Evolutionary conservation across 371 early-diverging fungal species (phyloP), one percentile per base, ranked within the genome.

Genomic region (Syncephalis fuscata): DNA sequence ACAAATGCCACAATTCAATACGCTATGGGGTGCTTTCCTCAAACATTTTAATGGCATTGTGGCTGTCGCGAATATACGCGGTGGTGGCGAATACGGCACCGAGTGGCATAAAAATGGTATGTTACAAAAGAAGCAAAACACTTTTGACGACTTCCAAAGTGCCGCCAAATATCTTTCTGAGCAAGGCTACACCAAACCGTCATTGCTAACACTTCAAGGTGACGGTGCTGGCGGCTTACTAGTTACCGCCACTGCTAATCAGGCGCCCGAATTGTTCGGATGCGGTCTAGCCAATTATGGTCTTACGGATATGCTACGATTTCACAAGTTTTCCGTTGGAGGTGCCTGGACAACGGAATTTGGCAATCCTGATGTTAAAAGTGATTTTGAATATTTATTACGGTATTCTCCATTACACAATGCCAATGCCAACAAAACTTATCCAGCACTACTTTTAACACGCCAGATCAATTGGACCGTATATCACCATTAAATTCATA

Each of bases 151-250:
- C 46, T 71, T 71, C 49, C 63, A 65, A 49, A 59, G 48, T 17
- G 69, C 67, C 7, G 67, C 71, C 41, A 55, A 58, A 50, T 66
- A 61, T 45, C 48, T 71, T 26, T 54, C 64, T 22, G 43, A 53
- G 25, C 53, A 61, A n/a, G 60, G 63, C n/a, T 65, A 61, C 50
- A 66, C 71, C 1, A 16, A 44, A 27, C 39, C 65, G 9, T 61
- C 66, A 26, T 54, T 52, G n/a, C 48, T 78, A 21, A 65, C 71
- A 16, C 78, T 79, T 50, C 73, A 80, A 41, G 80, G 80, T 50
- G 84, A 71, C 0, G 77, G 78, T 15, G 77, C 80, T 55, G 82
- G 78, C 42, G 85, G 85, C 45, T 48, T 74, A 43, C 48, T 71
- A 20, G 74, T 76, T 27, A 58, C 52, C 32, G 53, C 48, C 7